Base-by-base conservation (phyloP, 2,329 filamentous ascomycete species). In the Phialophora tarda region DNA sequence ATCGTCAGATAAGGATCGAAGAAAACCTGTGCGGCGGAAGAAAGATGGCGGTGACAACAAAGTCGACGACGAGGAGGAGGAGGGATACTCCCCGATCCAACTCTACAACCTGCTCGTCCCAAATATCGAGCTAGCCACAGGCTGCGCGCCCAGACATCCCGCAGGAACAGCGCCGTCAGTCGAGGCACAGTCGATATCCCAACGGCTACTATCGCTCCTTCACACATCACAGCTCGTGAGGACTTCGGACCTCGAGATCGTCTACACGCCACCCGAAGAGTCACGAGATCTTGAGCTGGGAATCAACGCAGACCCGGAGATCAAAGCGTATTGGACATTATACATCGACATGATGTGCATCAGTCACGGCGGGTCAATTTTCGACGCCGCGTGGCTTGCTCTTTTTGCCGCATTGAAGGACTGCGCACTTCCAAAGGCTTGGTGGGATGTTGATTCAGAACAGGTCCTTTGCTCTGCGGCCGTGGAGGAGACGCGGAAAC, bases 271-370 rank as follows among this genome's bases (percentile, higher is more conserved):
- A 26, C 79, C 83, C 21, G 23, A 64, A 21, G 56, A 67, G n/a
- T 48, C 59, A 7, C 51, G 63, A 26, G 59, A 66, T 44, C 55
- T 58, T 21, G 77, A 79, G 59, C 61, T 80, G 12, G 77, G 77
- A 30, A 76, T 81, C 34, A 81, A 85, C 64, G 79, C 81, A 3
- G 78, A 81, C 62, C 75, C 79, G 26, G 72, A 88, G 69, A 78
- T 94, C 11, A 94, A 91, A 76, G 95, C 90, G 0, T 98, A 96
- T 78, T 99, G 94, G 95, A 89, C 91, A 10, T 86, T 99, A 23
- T 97, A 97, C 78, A 91, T 99, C 71, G 94, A 98, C 75, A 84
- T 97, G n/a, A 86, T 97, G 75, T 95, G 97, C 79, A 89, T 99
- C 71, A 96, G 92, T 0, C 88, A 97, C 58, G 96, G 95, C 74